These are phyloP conservation scores for Sugiyamaella qingdaonensis DNA, from an alignment of 805 yeast species.

Conservation along the genomic window DNA sequence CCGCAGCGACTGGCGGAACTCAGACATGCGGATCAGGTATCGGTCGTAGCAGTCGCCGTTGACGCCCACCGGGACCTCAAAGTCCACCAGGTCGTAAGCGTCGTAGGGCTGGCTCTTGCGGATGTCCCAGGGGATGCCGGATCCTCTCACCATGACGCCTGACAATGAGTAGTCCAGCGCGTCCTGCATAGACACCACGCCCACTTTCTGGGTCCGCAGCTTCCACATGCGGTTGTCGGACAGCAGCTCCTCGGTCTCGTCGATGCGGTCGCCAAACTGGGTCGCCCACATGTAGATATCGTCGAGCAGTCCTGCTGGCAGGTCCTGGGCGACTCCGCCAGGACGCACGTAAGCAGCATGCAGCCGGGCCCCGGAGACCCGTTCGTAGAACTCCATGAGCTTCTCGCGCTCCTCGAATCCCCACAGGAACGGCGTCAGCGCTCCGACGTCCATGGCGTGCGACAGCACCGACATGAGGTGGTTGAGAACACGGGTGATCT, in stretches of 20 bases:
- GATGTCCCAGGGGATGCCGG: constrained; percentile 83
- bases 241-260: constrained; percentile 83
- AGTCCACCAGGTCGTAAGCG: constrained; percentile 81
- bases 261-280: constrained; percentile 88
- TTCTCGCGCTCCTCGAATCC: constrained; percentile 92
- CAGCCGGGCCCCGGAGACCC: constrained; percentile 86
- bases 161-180: constrained; percentile 75
- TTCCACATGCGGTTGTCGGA: constrained; percentile 93
- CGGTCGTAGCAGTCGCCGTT: constrained; percentile 92
- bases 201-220: constrained; percentile 77
- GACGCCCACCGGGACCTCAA: constrained; percentile 80
- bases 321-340: constrained; percentile 86
- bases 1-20: constrained; percentile 85
- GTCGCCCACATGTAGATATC: constrained; percentile 96
- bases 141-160: constrained; percentile 89
- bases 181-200: constrained; percentile 79
- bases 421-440: constrained; percentile 89
- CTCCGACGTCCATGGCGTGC: constrained; percentile 94
- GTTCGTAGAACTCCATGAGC: constrained; percentile 86
- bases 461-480: constrained; percentile 83
- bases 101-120: constrained; percentile 87
- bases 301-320: constrained; percentile 81
- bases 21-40: constrained; percentile 83
- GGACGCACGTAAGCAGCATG: constrained; percentile 88
- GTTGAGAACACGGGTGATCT: constrained; percentile 76